These are phyloP conservation scores for Zizania latifolia DNA, from an alignment of 176 grass and related monocot genomes.

Conservation along the genomic window DNA sequence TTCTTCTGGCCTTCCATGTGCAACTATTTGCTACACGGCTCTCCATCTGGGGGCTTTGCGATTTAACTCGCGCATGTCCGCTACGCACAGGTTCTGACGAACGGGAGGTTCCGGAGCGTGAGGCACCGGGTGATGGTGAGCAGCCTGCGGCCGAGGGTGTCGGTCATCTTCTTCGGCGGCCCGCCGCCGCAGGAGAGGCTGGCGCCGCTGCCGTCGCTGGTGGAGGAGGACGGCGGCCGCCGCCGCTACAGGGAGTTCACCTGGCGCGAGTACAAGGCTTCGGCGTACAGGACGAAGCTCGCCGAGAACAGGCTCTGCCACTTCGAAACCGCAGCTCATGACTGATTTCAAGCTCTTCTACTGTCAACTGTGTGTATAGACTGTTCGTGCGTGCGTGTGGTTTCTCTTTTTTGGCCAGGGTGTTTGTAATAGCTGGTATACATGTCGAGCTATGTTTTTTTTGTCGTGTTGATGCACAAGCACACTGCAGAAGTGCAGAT, in stretches of 20 bases:
- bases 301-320: conserved; percentile 57
- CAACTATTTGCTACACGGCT: not conserved
- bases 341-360: not conserved
- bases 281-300: conserved; percentile 54
- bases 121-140: conserved; percentile 69
- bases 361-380: not conserved
- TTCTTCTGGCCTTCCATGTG: no score
- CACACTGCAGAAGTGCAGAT: not conserved
- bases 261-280: conserved; percentile 79
- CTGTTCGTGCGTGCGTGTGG: not conserved
- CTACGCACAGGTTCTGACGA: conserved; percentile 57
- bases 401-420: not conserved
- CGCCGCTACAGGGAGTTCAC: conserved; percentile 88
- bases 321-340: conserved; percentile 37
- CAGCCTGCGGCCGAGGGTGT: conserved; percentile 42
- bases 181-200: conserved; percentile 45
- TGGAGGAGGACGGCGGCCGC: conserved; percentile 43
- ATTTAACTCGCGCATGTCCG: no score
- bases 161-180: conserved; percentile 80
- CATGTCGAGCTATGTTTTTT: not conserved
- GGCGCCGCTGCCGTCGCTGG: conserved; percentile 48
- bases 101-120: conserved; percentile 84
- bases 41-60: not conserved
- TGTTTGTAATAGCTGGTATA: not conserved
- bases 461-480: not conserved